Base-by-base conservation (phyloP, 2,329 filamentous ascomycete genomes). In the Botrytis cinerea region DNA sequence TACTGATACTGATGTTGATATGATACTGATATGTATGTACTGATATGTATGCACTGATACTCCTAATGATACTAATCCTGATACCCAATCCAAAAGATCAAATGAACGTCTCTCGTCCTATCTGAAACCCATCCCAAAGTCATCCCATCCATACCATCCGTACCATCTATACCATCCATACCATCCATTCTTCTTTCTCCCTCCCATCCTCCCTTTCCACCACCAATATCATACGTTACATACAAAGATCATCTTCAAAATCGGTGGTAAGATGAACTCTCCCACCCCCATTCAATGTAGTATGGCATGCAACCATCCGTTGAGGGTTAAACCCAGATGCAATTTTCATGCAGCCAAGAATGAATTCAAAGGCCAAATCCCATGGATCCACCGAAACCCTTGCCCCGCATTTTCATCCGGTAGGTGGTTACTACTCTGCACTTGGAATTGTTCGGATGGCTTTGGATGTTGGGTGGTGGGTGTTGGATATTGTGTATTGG, bases 141-240 rank as follows among this genome's bases (percentile, higher is more conserved):
- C 25, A 5, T 25, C 16, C 43, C 43, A 45, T 48, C 46, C 20
- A 32, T 32, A 2, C 32, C 32, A 32, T 32, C 32, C 32, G 3
- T 32, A 32, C 32, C 3, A 60, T n/a, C n/a, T n/a, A n/a, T n/a
- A n/a, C 14, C 35, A 25, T 61, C 59, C 22, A 38, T 22, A 20
- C 8, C 12, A 46, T 25, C 40, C 35, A 6, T 35, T 38, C 59
- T 14, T 25, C 32, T 60, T 57, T 12, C n/a, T 38, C 4, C 18
- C 18, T 14, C 22, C 57, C 32, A 25, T 32, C 28, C 32, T 35
- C 22, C 22, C 18, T n/a, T n/a, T 6, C 40, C 62, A 59, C 14
- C 67, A 77, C 76, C 73, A 75, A 28, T 70, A 77, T 77, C 75
- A 76, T 70, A 77, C 76, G 76, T 77, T 77, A 77, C 76, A 77